These are phyloP conservation scores for Lagenidium giganteum DNA, from an alignment of 352 stramenopile species.

Conservation along the genomic window DNA sequence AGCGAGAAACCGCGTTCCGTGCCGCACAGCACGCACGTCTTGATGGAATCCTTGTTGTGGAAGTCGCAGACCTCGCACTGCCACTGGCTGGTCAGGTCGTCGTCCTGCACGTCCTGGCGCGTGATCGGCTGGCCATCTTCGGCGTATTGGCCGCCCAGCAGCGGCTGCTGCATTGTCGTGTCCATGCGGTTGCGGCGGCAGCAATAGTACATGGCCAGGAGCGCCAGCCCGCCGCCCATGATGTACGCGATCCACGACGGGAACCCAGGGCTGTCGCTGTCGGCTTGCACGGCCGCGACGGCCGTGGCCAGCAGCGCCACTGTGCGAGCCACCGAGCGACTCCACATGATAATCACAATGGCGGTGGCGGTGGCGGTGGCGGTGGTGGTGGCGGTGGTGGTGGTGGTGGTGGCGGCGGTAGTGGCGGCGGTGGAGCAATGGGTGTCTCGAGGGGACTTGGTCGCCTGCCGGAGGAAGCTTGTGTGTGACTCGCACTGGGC, in stretches of 20 bases:
- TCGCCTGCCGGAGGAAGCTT: no score
- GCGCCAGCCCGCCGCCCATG: constrained; percentile 69
- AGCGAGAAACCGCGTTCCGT: constrained; percentile 80
- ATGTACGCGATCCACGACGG: constrained; percentile 82
- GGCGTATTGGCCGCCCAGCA: constrained; percentile 82
- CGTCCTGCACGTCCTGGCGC: constrained; percentile 82
- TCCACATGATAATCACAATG: no score
- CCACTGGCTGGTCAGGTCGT: constrained; percentile 80
- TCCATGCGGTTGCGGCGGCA: constrained; percentile 81
- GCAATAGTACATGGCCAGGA: constrained; percentile 89
- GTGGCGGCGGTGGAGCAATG: no score
- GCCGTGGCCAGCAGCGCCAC: no score
- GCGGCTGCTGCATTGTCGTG: constrained; percentile 79
- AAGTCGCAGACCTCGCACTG: constrained; percentile 88
- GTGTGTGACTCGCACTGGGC: no score
- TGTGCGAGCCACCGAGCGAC: no score
- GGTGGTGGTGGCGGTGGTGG: no score
- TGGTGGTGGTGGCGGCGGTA: no score
- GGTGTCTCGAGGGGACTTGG: no score
- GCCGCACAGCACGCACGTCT: constrained; percentile 74
- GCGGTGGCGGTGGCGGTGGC: no score
- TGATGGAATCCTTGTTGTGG: constrained; percentile 80
- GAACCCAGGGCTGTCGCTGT: constrained; percentile 33
- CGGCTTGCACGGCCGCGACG: no score
- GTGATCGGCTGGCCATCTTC: constrained; percentile 85